A percentile compares a stretch with the other conserved stretches of the same genome.
Conservation (phyloP, 345 rosid genomes). For the Eucalyptus melliodora region DNA sequence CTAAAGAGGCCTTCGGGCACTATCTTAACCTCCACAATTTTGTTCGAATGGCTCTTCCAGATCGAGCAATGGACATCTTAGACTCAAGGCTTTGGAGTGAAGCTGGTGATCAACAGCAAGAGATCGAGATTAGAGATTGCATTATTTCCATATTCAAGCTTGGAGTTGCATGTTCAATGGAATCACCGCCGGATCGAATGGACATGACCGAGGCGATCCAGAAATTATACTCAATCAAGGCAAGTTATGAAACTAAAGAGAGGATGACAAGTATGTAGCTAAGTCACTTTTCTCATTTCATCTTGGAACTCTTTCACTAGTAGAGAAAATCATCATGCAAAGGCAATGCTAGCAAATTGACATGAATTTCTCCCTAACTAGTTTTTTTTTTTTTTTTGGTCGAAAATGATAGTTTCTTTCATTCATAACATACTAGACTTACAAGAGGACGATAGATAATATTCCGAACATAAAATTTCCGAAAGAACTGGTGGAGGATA, state of each 20-base stretch:
- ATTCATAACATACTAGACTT: no score
- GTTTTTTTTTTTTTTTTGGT: no score
- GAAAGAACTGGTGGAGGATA: no score
- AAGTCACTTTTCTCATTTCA: no score
- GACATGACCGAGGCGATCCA: no score
- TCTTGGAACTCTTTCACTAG: not conserved
- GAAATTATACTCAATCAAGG: no score
- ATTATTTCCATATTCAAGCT: not conserved
- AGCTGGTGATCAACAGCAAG: not conserved
- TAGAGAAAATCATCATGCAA: not conserved
- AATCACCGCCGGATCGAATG: not conserved
- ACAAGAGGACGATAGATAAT: no score
- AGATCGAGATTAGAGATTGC: not conserved
- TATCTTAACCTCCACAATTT: not conserved
- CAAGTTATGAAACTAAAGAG: no score
- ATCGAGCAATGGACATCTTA: not conserved
- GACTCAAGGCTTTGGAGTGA: not conserved
- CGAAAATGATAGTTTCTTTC: no score
- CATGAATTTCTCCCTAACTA: not conserved
- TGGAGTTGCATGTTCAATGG: not conserved
- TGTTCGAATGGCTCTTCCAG: not conserved
- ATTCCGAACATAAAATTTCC: no score
- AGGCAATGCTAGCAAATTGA: not conserved
- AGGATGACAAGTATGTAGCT: no score
- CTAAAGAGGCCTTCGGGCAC: not conserved